Evolutionary conservation across 164 flowering plant genomes (phyloP).

Genomic region (Buxus sempervirens): DNA sequence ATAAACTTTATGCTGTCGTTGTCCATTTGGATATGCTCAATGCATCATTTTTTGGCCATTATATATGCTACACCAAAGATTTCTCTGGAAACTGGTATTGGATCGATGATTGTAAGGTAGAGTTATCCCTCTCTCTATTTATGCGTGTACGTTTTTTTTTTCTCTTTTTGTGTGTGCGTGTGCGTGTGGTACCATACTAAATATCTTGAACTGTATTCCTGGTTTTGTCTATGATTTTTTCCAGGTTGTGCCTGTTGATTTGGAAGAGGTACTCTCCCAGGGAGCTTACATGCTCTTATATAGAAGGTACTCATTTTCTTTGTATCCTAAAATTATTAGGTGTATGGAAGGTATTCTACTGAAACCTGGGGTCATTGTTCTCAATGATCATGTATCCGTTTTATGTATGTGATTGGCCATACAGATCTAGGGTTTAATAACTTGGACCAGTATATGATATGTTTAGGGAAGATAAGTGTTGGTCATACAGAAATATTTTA

Average conservation of each 20-base stretch:
- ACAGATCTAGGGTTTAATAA: not conserved
- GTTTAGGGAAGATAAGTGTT: not conserved
- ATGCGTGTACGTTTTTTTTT: not conserved
- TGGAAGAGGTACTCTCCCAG: constrained; percentile 92
- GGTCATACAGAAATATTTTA: no score
- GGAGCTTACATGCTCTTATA: constrained; percentile 97
- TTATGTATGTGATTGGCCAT: not conserved
- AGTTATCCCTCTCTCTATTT: not conserved
- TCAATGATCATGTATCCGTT: not conserved
- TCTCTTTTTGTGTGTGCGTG: not conserved
- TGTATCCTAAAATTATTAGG: not conserved
- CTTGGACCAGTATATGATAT: not conserved
- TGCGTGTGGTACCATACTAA: no score
- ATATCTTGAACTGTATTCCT: constrained; percentile 1
- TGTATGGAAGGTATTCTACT: not conserved
- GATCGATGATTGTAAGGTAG: constrained; percentile 90
- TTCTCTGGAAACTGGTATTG: constrained; percentile 80
- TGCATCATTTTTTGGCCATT: constrained; percentile 96
- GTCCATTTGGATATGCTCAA: constrained; percentile 98
- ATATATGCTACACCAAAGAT: constrained; percentile 85
- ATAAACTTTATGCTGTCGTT: constrained; percentile 87
- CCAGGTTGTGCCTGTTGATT: constrained; percentile 46
- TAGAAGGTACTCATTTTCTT: constrained; percentile 53
- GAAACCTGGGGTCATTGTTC: not conserved
- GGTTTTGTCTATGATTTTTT: not conserved